Evolutionary conservation across 2,329 filamentous ascomycete genomes (phyloP).

Genomic region (Diaporthe citri): DNA sequence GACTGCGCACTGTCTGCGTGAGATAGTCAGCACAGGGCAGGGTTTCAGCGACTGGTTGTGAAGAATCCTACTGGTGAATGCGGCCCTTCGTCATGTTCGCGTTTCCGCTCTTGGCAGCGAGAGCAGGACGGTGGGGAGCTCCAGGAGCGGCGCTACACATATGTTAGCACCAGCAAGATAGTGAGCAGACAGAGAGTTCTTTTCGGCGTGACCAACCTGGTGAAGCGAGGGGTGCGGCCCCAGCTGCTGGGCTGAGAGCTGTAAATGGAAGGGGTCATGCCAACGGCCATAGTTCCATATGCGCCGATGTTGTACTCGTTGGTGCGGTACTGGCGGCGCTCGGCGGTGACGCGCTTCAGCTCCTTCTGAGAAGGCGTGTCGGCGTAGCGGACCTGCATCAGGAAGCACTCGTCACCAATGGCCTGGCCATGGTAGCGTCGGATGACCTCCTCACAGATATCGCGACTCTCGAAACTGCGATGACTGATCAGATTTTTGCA

Average conservation of each 20-base stretch:
- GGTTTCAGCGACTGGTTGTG: conserved; percentile 44
- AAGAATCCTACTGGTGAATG: conserved; percentile 41
- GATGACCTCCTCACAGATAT: conserved; percentile 92
- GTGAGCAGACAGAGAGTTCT: not conserved
- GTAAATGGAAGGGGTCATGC: conserved; percentile 65
- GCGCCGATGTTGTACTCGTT: conserved; percentile 90
- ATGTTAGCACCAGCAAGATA: conserved; percentile 37
- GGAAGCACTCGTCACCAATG: conserved; percentile 82
- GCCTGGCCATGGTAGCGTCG: conserved; percentile 84
- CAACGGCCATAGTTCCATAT: conserved; percentile 73
- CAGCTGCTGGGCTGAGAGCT: conserved; percentile 51
- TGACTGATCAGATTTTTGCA: conserved; percentile 39
- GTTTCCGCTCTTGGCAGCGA: conserved; percentile 41
- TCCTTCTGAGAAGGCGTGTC: conserved; percentile 98
- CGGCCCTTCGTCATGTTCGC: conserved; percentile 36
- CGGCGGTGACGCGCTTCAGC: conserved; percentile 94
- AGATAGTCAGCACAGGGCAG: conserved; percentile 41
- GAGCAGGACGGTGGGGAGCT: conserved; percentile 35
- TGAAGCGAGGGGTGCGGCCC: conserved; percentile 49
- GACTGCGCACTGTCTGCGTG: conserved; percentile 54
- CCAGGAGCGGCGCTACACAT: conserved; percentile 38
- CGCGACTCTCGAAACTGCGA: conserved; percentile 85
- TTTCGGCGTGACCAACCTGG: conserved; percentile 42
- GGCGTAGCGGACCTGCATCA: conserved; percentile 94
- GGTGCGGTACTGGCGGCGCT: conserved; percentile 94